Evolutionary conservation across 257 asterid genomes (phyloP).

Genomic region (Capsicum pubescens): DNA sequence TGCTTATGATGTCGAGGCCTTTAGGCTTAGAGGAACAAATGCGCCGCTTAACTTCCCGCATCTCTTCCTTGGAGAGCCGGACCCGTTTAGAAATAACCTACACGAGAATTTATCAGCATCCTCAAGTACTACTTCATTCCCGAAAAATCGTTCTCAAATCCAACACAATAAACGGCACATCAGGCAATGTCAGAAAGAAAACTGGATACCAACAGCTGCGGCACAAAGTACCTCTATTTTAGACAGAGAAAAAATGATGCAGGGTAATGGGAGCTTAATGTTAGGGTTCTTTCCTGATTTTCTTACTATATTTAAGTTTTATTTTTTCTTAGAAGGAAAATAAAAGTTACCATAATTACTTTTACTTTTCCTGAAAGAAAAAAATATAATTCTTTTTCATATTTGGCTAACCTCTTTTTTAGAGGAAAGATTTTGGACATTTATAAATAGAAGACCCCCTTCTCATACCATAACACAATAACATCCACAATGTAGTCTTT

Average conservation of each 20-base stretch:
- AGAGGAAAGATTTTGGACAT: too few species aligned
- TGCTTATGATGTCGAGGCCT: constrained; percentile 60
- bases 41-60: constrained; percentile 56
- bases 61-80: constrained; percentile 32
- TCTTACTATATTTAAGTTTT: too few species aligned
- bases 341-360: too few species aligned
- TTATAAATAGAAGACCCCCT: too few species aligned
- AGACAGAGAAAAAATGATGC: neutral
- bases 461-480: too few species aligned
- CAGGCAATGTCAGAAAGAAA: neutral
- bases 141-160: neutral
- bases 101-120: neutral
- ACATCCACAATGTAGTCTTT: too few species aligned
- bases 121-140: neutral
- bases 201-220: neutral
- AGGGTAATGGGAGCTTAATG: neutral
- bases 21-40: constrained; percentile 48
- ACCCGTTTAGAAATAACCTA: neutral
- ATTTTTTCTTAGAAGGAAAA: too few species aligned
- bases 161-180: neutral
- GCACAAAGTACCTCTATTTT: constrained; percentile 1
- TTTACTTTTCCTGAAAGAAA: too few species aligned
- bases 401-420: too few species aligned
- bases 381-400: too few species aligned
- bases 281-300: too few species aligned